Base-by-base conservation (phyloP, 2,329 filamentous ascomycete species). In the Xylaria sp. region DNA sequence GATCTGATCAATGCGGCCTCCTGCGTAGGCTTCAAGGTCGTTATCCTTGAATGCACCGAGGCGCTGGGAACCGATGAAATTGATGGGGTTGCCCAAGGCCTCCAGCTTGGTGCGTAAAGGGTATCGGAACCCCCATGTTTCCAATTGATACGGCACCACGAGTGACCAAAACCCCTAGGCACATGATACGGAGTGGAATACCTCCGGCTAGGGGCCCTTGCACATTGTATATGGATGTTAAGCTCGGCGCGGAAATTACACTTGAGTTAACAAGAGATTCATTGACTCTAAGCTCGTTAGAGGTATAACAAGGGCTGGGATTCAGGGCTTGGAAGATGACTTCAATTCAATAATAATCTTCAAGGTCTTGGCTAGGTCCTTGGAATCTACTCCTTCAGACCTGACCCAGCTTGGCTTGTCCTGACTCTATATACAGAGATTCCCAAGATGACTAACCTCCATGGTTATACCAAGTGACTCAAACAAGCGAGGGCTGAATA, bases 101-200 rank as follows among this genome's bases (percentile, higher is more conserved):
- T 57, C 56, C 4, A 78, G 63, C 46, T 72, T 69, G 46, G 76
- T 67, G 12, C 74, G 71, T 15, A 78, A 64, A 42, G 60, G 61
- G 38, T 70, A 67, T 4, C 71, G 67, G 49, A 69, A 72, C 1
- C 70, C 70, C 23, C n/a, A 68, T 46, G 21, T 67, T 65, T 23
- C 65, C 68, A 5, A 64, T 66, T 5, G 71, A 72, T 37, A 64
- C 59, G 12, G 71, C 66, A 15, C 72, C 72, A 19, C 67, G 63
- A 1, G 62, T 68, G 42, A 72, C 67, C 2, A 69, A 72, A 40
- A 69, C 71, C 1, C 69, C 72, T 8, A 73, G 45, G 37, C 68
- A 67, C 71, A 73, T 73, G 47, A 73, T 60, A 17, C 71, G 65
- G 14, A 72, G 61, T 4, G 70, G 65, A 14, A 67, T 66, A 50